Conservation (phyloP, 441 rosid genomes). For the Rhodomyrtus psidioides region DNA sequence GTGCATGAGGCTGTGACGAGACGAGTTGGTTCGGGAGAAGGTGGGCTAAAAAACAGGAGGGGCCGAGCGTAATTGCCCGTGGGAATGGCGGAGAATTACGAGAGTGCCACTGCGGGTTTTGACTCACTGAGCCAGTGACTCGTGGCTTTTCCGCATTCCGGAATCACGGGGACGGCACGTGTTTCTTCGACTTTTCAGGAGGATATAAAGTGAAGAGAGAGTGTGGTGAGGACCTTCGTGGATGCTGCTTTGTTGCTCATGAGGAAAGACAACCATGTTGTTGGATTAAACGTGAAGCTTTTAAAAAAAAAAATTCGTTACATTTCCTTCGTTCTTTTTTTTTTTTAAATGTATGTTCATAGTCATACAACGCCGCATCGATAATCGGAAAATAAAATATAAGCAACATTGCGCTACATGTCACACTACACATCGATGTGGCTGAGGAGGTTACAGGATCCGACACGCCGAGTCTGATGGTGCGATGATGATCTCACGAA, state of each 20-base stretch:
- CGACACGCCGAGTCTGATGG: neutral
- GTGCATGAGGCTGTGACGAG: conserved; percentile 12
- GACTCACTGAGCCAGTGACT: neutral
- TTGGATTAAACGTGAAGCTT: neutral
- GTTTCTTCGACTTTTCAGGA: conserved; percentile 23
- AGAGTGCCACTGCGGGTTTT: conserved; percentile 16
- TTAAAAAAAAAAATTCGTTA: neutral
- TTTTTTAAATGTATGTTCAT: too few relatives aligned
- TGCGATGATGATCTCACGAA: rapidly evolving
- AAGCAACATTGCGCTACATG: rapidly evolving
- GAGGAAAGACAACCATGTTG: neutral
- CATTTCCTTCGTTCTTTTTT: neutral
- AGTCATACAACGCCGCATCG: neutral
- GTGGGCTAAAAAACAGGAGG: conserved; percentile 9
- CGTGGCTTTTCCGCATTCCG: conserved; percentile 3
- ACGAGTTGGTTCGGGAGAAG: conserved; percentile 1
- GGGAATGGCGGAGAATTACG: conserved; percentile 7
- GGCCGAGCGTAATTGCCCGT: conserved; percentile 13
- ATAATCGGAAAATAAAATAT: neutral
- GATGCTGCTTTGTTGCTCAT: neutral
- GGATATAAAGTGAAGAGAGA: neutral
- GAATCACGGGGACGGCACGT: conserved; percentile 61
- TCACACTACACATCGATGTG: neutral
- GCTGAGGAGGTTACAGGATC: neutral
- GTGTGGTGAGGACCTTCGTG: neutral